Evolutionary conservation across 148 eudicot species (phyloP), one percentile per base, ranked within the genome.

Genomic region (Camellia sinensis): DNA sequence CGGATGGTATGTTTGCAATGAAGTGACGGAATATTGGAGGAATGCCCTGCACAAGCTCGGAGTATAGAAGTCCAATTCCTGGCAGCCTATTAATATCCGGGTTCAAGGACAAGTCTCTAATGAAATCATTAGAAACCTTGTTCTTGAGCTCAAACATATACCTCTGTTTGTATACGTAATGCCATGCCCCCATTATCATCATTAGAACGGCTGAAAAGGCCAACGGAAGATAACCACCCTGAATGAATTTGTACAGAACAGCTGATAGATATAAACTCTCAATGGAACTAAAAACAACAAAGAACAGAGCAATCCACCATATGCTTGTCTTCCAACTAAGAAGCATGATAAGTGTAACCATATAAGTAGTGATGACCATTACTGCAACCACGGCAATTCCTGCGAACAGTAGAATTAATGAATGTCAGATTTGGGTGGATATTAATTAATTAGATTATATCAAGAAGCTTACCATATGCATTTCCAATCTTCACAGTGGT

Each of bases 401-500:
- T 86, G 80, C 68, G 82, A 48, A 44, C 7, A 44, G 11, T 6
- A 69, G 17, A 69, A 17, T 13, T 43, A 69, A 69, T 44, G 2
- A 45, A 13, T 4, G 11, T 66, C 45, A 69, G 18, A 69, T 43
- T 40, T 0, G 43, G 1, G 10, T 7, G 13, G 57, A 3, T 54
- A 8, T 8, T 18, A 10, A 7, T 60, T 29, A 60, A 10, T 12
- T 8, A 44, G 74, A 53, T 52, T 72, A 29, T 29, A 1, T 44
- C 7, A 67, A 2, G 43, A 37, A n/a, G 61, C 56, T 81, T 84
- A 92, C 98, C 98, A 63, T 89, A 92, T 18, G 98, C 98, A 83
- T 94, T 83, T 17, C 95, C 97, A 63, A 94, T 73, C 57, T 84
- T 88, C 29, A 80, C 86, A 7, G 97, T 91, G 83, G 87, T 87